Conservation (phyloP, 192 early-diverging fungal genomes). For the Coemansia sp. region DNA sequence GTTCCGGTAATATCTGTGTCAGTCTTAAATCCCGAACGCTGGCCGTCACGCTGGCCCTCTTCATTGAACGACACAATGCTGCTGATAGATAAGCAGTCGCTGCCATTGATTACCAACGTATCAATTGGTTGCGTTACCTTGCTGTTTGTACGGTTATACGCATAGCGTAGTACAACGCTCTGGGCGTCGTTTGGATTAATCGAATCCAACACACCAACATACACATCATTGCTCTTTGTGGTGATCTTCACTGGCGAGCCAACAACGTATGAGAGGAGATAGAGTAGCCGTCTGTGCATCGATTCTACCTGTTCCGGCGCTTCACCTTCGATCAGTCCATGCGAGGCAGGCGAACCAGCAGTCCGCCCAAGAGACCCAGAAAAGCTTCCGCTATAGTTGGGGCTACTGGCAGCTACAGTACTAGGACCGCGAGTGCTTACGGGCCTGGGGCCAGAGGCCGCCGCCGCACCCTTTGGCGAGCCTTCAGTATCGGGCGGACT, state of each 20-base stretch:
- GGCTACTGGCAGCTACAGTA: conserved; percentile 1
- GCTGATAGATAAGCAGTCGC: conserved; percentile 40
- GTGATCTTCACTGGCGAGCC: conserved; percentile 39
- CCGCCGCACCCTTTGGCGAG: conserved; percentile 4
- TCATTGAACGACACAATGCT: conserved; percentile 31
- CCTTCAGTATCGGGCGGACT: conserved; percentile 8
- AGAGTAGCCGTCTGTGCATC: conserved; percentile 49
- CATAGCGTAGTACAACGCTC: conserved; percentile 49
- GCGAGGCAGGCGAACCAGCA: neutral
- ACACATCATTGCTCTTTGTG: conserved; percentile 19
- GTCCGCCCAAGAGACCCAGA: conserved; percentile 4
- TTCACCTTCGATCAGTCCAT: conserved; percentile 45
- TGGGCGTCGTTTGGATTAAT: conserved; percentile 52
- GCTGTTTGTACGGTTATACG: conserved; percentile 25
- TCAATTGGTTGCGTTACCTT: conserved; percentile 32
- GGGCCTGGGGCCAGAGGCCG: neutral
- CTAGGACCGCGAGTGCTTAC: conserved; percentile 19
- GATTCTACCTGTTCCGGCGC: conserved; percentile 38
- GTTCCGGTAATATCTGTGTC: conserved; percentile 85
- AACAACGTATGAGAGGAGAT: conserved; percentile 40
- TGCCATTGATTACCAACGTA: conserved; percentile 39
- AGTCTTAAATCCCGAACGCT: conserved; percentile 66
- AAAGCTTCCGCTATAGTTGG: conserved; percentile 1
- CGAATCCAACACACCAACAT: conserved; percentile 42
- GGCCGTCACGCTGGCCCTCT: conserved; percentile 1